Percentiles rank a stretch among this genome's conserved stretches.
These are phyloP conservation scores for Perkinsela sp. DNA, from an alignment of 208 protist genomes.

Conservation along the genomic window DNA sequence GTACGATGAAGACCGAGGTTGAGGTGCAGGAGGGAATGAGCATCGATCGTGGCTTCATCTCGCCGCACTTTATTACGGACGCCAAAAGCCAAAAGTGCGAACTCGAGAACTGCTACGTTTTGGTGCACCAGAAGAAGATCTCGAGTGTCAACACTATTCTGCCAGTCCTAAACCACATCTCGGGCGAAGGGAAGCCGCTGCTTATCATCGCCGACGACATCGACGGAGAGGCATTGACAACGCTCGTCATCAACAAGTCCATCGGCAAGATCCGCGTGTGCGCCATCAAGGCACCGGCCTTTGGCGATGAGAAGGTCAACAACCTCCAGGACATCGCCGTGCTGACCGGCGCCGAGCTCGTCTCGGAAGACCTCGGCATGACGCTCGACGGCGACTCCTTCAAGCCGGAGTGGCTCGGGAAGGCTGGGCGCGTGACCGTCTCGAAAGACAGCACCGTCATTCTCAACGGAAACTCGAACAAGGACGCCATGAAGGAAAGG, in stretches of 20 bases:
- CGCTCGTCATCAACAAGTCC: conserved; percentile 53
- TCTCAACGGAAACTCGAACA: conserved; percentile 74
- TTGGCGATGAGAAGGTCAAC: conserved; percentile 90
- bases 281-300: conserved; percentile 91
- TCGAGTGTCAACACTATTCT: conserved; percentile 49
- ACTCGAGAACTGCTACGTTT: conserved; percentile 77
- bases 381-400: conserved; percentile 44
- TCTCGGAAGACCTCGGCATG: conserved; percentile 66
- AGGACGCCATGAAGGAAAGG: conserved; percentile 59
- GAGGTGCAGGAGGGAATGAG: conserved; percentile 91
- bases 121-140: conserved; percentile 87
- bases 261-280: conserved; percentile 50
- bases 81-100: conserved; percentile 77
- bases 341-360: conserved; percentile 71
- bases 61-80: conserved; percentile 94
- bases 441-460: conserved; percentile 90
- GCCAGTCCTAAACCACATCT: conserved; percentile 61
- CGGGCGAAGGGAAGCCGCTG: conserved; percentile 48
- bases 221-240: conserved; percentile 80
- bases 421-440: conserved; percentile 52
- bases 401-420: conserved; percentile 27
- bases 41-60: conserved; percentile 89
- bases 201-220: conserved; percentile 96
- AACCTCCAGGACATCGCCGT: conserved; percentile 93
- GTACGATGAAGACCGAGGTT: conserved; percentile 85